Evolutionary conservation across 129 eudicot species (phyloP), one percentile per base, ranked within the genome.

Genomic region (Saussurea involucrata): DNA sequence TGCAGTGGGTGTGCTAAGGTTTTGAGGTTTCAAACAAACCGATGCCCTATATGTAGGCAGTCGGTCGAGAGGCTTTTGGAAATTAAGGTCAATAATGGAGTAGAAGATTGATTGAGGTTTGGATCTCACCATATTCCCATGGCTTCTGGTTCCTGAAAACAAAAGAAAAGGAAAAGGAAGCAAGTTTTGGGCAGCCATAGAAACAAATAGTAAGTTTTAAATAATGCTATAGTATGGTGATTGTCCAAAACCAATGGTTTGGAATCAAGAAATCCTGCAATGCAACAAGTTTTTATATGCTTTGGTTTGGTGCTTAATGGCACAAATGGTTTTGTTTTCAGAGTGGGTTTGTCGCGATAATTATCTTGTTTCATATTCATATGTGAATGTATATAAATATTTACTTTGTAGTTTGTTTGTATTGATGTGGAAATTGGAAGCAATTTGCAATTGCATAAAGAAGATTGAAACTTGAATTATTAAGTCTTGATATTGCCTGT

Each of bases 1-100:
- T 95, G 99, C 90, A 92, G 87, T 66, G 97, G 87, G 65, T 95
- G 99, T 75, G 99, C 99, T 5, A 92, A 87, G 79, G 90, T 95
- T 58, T 82, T 95, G 94, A 88, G 99, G 91, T 88, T 92, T 64
- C 97, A 95, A 82, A 92, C 99, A n/a, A 91, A 95, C 79, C 75
- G 96, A 32, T 95, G 99, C 74, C 99, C 99, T 13, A 92, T 95
- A 24, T 95, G 99, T 80, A 79, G 97, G 74, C 99, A 95, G 75
- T 92, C 92, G 24, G 90, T 95, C 58, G 99, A 95, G 88, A 88
- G 99, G 85, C 92, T 95, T 60, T 69, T 95, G 85, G 96, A 95
- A 84, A 95, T 95, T 57, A 92, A 92, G 84, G 96, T 95, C 70
- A 90, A 68, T 84, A 84, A 85, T 34, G 90, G 74, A 42, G 40